Conservation (phyloP, 1,284 basidiomycete genomes). For the Xerocomus minutiporus region DNA sequence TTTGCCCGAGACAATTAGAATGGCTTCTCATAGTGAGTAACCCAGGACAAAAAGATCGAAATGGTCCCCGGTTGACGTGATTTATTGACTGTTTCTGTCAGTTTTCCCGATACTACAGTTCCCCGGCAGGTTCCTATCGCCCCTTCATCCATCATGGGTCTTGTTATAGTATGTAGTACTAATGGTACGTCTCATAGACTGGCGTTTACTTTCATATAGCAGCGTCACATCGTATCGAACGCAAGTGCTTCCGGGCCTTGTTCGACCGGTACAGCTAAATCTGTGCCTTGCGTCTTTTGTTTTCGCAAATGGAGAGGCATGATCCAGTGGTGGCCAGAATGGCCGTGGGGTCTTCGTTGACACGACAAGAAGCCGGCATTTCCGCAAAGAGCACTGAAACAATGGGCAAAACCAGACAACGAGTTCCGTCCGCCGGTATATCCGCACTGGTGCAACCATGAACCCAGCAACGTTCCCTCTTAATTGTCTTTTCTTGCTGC, state of each 20-base stretch:
- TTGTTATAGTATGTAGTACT: neutral
- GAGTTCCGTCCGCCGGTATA: conserved; percentile 3
- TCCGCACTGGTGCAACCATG: conserved; percentile 5
- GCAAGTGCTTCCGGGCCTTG: neutral
- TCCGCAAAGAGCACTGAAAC: conserved; percentile 3
- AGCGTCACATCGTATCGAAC: neutral
- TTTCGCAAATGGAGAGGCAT: conserved; percentile 9
- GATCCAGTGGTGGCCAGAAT: neutral
- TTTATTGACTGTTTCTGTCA: neutral
- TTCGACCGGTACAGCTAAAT: neutral
- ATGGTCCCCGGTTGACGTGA: neutral
- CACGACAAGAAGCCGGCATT: neutral
- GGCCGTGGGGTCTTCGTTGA: neutral
- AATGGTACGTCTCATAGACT: neutral
- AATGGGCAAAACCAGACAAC: conserved; percentile 12
- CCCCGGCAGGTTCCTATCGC: neutral
- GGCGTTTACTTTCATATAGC: neutral
- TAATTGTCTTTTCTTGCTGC: conserved; percentile 18
- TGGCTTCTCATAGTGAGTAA: conserved; percentile 5
- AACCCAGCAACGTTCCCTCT: neutral
- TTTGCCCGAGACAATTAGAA: conserved; percentile 23
- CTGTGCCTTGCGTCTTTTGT: conserved; percentile 17
- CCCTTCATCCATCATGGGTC: neutral
- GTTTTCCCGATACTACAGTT: neutral
- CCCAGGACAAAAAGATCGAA: conserved; percentile 18